Evolutionary conservation across 805 yeast species (phyloP), one percentile per base, ranked within the genome.

Genomic region (Candida fluviatilis): DNA sequence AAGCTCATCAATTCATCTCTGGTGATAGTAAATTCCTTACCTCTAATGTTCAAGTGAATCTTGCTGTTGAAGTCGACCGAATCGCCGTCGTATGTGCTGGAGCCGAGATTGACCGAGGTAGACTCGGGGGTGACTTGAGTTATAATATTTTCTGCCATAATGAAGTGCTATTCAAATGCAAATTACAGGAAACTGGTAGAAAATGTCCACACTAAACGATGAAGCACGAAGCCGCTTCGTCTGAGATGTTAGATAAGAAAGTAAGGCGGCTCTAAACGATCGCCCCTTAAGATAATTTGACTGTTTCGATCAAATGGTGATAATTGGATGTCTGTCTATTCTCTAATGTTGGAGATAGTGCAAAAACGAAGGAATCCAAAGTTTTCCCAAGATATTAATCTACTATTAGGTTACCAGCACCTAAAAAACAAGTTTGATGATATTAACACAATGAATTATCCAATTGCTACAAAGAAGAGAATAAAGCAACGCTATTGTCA

Each of bases 1-100:
- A 93, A 67, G 37, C 88, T 80, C 87, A 90, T 82, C 48, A 93
- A 73, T 57, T 88, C 96, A 50, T 87, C 95, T 45, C 96, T 73
- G 4, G 95, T 80, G 34, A 93, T 81, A 35, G 79, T 77, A 59
- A 90, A 88, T 45, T 71, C 64, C 13, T 62, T 63, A 14, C 95
- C 96, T 35, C 96, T 76, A 38, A 91, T 74, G 52, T 86, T 81
- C 62, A 91, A 70, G 53, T 78, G 81, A 39, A 91, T 85, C 43
- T 79, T 73, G 4, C 90, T 80, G 55, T 76, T 78, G 50, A 69
- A 75, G 49, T 77, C 82, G 31, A 76, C 73, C 40, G 64, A 65
- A 38, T 55, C 39, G 34, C 39, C 37, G 40, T 34, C 51, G 24
- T 38, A 36, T 31, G 25, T 4, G 34, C 19, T 11, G 40, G 43